These are phyloP conservation scores for Pezicula rhizophila DNA, from an alignment of 2,329 filamentous ascomycete species.

Conservation along the genomic window DNA sequence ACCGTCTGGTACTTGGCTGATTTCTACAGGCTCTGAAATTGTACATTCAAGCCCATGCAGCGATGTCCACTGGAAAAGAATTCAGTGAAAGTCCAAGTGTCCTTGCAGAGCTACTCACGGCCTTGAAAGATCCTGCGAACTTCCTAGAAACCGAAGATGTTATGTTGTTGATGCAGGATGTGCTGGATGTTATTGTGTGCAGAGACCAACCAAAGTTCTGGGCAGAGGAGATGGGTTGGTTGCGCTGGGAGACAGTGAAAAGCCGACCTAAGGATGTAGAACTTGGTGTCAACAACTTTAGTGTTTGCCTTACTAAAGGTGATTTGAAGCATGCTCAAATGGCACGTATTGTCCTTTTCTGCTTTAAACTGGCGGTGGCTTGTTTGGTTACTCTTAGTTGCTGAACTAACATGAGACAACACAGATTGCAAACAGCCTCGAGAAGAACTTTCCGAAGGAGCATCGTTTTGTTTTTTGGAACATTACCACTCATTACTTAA, in stretches of 20 bases:
- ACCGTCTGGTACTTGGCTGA: slow-evolving; percentile 8
- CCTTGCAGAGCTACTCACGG: slow-evolving; percentile 14
- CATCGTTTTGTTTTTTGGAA: slow-evolving; percentile 29
- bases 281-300: slow-evolving; percentile 21
- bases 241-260: slow-evolving; percentile 26
- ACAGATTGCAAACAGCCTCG: slow-evolving; percentile 27
- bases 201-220: slow-evolving; percentile 11
- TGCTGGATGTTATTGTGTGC: slow-evolving; percentile 16
- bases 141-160: slow-evolving; percentile 9
- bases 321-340: slow-evolving; percentile 28
- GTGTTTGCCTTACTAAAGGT: slow-evolving; percentile 23
- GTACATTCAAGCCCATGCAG: slow-evolving; percentile 22
- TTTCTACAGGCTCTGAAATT: slow-evolving; percentile 24
- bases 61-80: slow-evolving; percentile 22
- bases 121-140: background rate
- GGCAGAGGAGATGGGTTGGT: slow-evolving; percentile 24
- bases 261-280: slow-evolving; percentile 24
- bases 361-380: background rate
- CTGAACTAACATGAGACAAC: too few species aligned
- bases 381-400: too few species aligned
- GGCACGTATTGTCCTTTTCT: slow-evolving; percentile 11
- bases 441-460: slow-evolving; percentile 26
- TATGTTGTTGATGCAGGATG: slow-evolving; percentile 26
- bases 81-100: slow-evolving; percentile 15
- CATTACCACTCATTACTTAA: slow-evolving; percentile 24